A percentile compares a stretch with the other conserved stretches of the same genome.
These are phyloP conservation scores for Dillenia turbinata DNA, from an alignment of 164 flowering plant species.

Conservation along the genomic window DNA sequence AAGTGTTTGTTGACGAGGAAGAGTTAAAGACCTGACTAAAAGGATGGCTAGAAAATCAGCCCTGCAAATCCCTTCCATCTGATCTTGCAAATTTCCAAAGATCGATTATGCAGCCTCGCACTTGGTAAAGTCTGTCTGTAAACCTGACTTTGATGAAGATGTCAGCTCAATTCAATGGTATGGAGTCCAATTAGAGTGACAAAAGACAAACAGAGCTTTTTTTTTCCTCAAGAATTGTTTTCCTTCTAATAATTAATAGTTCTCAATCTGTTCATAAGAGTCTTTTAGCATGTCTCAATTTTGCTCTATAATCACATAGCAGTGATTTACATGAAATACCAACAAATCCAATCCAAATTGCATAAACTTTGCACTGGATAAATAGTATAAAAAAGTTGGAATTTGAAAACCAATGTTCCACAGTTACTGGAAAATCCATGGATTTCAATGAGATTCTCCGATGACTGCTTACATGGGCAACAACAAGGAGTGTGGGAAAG, in stretches of 20 bases:
- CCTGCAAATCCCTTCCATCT: slow-evolving; percentile 51
- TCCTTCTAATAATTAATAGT: no score
- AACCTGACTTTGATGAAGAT: slow-evolving; percentile 81
- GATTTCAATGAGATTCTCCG: no score
- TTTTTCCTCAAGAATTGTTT: background rate
- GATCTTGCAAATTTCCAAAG: slow-evolving; percentile 66
- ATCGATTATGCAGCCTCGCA: slow-evolving; percentile 65
- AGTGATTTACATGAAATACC: slow-evolving; percentile 23
- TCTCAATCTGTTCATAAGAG: background rate
- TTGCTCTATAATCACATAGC: no score
- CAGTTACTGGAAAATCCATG: no score
- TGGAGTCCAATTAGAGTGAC: slow-evolving; percentile 65
- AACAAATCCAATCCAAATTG: slow-evolving; percentile 8
- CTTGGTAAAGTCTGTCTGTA: slow-evolving; percentile 73
- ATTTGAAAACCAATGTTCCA: no score
- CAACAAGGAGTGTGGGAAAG: no score
- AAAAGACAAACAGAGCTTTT: background rate
- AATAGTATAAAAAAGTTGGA: no score
- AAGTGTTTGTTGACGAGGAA: slow-evolving; percentile 72
- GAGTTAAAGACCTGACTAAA: slow-evolving; percentile 52
- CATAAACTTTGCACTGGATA: background rate
- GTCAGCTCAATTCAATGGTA: slow-evolving; percentile 89
- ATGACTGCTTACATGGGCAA: no score
- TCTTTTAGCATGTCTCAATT: no score
- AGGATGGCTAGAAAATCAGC: slow-evolving; percentile 82